Conservation (phyloP, 169 alveolate genomes). For the Eimeria tenella region DNA sequence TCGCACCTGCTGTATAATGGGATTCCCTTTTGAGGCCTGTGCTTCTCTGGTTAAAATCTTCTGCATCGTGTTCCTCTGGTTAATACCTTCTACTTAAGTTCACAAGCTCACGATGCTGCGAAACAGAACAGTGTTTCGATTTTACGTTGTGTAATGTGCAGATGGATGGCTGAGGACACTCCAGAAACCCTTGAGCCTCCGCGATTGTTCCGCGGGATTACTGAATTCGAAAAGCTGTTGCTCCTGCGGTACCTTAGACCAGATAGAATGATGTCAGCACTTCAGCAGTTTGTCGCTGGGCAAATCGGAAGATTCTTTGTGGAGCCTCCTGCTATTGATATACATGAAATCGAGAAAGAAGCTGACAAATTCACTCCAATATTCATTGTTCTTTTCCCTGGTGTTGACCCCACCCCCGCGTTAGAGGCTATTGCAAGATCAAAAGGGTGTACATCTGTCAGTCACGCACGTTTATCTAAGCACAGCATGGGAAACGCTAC, state of each 20-base stretch:
- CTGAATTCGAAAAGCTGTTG: conserved; percentile 94
- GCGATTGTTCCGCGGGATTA: conserved; percentile 91
- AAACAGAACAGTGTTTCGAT: neutral
- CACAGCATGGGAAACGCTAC: neutral
- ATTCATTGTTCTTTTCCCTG: conserved; percentile 97
- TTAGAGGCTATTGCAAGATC: conserved; percentile 91
- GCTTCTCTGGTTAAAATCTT: no score
- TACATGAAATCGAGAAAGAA: conserved; percentile 94
- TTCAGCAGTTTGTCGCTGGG: conserved; percentile 93
- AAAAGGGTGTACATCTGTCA: conserved; percentile 81
- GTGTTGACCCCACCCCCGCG: conserved; percentile 95
- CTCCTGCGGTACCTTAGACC: conserved; percentile 96
- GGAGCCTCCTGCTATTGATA: conserved; percentile 94
- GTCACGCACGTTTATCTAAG: neutral
- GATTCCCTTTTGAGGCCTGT: neutral
- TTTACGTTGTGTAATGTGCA: conserved; percentile 63
- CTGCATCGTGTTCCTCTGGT: no score
- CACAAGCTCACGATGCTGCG: no score
- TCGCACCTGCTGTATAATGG: no score
- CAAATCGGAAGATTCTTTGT: conserved; percentile 93
- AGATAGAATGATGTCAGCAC: conserved; percentile 96
- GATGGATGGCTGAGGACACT: conserved; percentile 97
- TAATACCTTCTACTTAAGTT: no score
- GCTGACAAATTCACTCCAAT: conserved; percentile 93
- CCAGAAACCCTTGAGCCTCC: conserved; percentile 98